phyloP scores from a whole-genome alignment of 1,139 yeast genomes.

The Diutina mesorugosa region DNA sequence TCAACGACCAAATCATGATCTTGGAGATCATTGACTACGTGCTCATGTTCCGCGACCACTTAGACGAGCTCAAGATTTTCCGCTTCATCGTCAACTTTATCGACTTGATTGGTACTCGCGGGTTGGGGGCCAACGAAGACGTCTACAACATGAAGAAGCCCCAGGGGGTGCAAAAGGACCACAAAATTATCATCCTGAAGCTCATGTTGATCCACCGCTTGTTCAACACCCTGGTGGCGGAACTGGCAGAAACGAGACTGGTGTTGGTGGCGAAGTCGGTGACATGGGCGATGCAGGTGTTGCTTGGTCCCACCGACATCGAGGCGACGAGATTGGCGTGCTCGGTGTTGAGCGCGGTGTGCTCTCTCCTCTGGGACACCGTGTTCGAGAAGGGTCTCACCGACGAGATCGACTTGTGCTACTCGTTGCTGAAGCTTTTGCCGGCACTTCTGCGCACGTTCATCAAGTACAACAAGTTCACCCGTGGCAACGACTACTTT shows the following conservation, averaged over 20 bases:
- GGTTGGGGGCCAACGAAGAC: slow-evolving; percentile 34
- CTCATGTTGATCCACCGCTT: slow-evolving; percentile 48
- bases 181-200: slow-evolving; percentile 42
- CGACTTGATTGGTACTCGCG: slow-evolving; percentile 40
- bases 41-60: slow-evolving; percentile 25
- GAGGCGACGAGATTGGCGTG: slow-evolving; percentile 54
- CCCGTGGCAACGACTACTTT: slow-evolving; percentile 38
- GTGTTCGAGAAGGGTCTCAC: slow-evolving; percentile 14
- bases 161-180: slow-evolving; percentile 26
- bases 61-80: slow-evolving; percentile 26
- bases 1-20: slow-evolving; percentile 47
- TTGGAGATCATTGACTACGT: slow-evolving; percentile 47
- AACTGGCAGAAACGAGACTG: slow-evolving; percentile 22
- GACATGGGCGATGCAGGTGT: slow-evolving; percentile 52
- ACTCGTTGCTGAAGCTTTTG: slow-evolving; percentile 35
- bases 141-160: slow-evolving; percentile 15
- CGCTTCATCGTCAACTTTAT: slow-evolving; percentile 28
- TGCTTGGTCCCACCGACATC: slow-evolving; percentile 37
- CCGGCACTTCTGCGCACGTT: slow-evolving; percentile 42
- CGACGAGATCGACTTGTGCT: slow-evolving; percentile 16
- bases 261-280: slow-evolving; percentile 38
- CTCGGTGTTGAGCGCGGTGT: slow-evolving; percentile 39
- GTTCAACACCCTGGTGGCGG: slow-evolving; percentile 34
- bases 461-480: slow-evolving; percentile 38
- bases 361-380: slow-evolving; percentile 25